Conservation (phyloP, 208 protist species). For the Wallacemonas sp. region DNA sequence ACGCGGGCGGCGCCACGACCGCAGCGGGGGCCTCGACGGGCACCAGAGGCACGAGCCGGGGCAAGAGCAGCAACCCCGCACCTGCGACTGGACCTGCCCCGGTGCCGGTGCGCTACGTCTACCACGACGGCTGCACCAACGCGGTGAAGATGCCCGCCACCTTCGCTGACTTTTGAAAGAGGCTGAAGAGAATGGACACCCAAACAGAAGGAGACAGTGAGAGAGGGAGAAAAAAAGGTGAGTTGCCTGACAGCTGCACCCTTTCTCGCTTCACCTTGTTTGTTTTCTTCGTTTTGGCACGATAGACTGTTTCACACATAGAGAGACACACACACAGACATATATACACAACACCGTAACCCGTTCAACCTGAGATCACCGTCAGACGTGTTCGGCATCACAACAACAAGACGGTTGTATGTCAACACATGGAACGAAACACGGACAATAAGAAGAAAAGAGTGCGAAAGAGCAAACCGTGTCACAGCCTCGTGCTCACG, state of each 20-base stretch:
- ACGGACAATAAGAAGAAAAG: too few relatives aligned
- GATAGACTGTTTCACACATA: background rate
- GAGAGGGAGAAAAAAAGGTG: background rate
- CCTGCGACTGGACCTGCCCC: background rate
- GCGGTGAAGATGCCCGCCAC: conserved; percentile 76
- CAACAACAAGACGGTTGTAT: too few relatives aligned
- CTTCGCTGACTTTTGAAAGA: conserved; percentile 75
- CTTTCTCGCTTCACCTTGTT: too few relatives aligned
- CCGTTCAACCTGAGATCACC: too few relatives aligned
- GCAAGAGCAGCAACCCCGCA: background rate
- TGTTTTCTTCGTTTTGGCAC: too few relatives aligned
- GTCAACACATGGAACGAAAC: too few relatives aligned
- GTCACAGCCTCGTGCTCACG: too few relatives aligned
- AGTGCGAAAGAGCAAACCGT: too few relatives aligned
- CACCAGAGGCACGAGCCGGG: background rate
- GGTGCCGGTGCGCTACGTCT: conserved; percentile 51
- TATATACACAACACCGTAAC: background rate
- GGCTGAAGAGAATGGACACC: conserved; percentile 14
- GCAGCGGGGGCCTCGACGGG: background rate
- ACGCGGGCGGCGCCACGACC: background rate
- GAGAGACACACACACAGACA: background rate
- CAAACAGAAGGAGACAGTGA: background rate
- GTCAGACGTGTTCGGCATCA: too few relatives aligned
- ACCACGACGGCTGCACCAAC: conserved; percentile 84
- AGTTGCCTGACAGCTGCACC: too few relatives aligned